Conservation (phyloP, 495 filamentous ascomycete genomes). For the Poronia punctata region DNA sequence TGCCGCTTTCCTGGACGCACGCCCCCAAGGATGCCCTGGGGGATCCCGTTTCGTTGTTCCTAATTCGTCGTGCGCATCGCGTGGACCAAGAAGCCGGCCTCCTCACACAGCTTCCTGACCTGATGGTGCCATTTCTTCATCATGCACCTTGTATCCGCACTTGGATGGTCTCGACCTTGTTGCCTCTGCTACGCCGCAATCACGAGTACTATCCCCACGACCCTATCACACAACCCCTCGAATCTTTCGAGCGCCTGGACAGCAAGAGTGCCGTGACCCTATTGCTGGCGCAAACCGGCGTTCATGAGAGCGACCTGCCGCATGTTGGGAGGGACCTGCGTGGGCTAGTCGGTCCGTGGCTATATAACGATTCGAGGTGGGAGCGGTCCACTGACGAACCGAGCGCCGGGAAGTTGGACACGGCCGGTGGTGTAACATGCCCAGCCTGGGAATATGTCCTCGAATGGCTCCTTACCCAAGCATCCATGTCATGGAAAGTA, state of each 20-base stretch:
- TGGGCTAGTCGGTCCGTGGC: slow-evolving; percentile 75
- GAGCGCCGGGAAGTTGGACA: slow-evolving; percentile 6
- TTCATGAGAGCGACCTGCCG: slow-evolving; percentile 30
- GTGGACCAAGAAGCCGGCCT: slow-evolving; percentile 77
- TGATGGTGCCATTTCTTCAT: slow-evolving; percentile 69
- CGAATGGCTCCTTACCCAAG: slow-evolving; percentile 58
- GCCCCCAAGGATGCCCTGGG: slow-evolving; percentile 37
- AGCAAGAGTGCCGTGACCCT: slow-evolving; percentile 56
- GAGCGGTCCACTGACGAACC: slow-evolving; percentile 33
- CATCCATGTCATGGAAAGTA: slow-evolving; percentile 51
- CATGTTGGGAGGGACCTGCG: slow-evolving; percentile 64
- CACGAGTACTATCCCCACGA: slow-evolving; percentile 73
- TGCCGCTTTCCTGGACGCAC: slow-evolving; percentile 49
- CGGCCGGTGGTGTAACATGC: slow-evolving; percentile 18
- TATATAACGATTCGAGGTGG: slow-evolving; percentile 61
- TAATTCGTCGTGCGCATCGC: slow-evolving; percentile 65
- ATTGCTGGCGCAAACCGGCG: slow-evolving; percentile 58
- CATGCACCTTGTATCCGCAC: slow-evolving; percentile 57
- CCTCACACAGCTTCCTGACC: slow-evolving; percentile 60
- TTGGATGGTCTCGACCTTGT: slow-evolving; percentile 70
- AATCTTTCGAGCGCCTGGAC: slow-evolving; percentile 54
- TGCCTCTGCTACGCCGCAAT: slow-evolving; percentile 74
- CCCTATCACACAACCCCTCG: slow-evolving; percentile 48
- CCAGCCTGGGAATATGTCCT: slow-evolving; percentile 74
- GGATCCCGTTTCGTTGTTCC: slow-evolving; percentile 60